Evolutionary conservation across 495 filamentous ascomycete genomes (phyloP), one percentile per base, ranked within the genome.

Genomic region (Thermothielavioides terrestris): DNA sequence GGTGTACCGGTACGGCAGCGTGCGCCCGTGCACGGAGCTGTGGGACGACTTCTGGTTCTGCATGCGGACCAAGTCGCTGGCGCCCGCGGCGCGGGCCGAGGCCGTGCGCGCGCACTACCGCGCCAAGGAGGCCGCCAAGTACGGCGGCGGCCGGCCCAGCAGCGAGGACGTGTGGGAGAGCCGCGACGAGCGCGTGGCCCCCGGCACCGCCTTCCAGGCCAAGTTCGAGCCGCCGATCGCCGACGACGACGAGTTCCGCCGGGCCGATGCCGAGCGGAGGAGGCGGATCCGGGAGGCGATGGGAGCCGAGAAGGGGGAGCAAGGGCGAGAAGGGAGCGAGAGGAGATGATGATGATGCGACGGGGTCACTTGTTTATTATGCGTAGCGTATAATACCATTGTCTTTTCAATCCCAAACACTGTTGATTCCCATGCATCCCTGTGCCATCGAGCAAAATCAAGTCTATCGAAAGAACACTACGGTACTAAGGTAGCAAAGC

Each of bases 21-120:
- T 92, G 39, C 78, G 82, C 2, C 71, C 77, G 9, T 98, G 92
- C 73, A 70, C 69, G 23, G 82, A 91, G 55, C 82, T 86, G 37
- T 94, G 89, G 86, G 74, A 81, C 55, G 84, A 91, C 64, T 96
- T 92, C 71, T 88, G 91, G 81, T 86, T 95, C 68, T 98, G 92
- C 73, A 94, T 98, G 88, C 82, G 85, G 48, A 82, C 81, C n/a
- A 77, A 79, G 68, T 56, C 63, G 35, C 66, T 75, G 63, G 35
- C 66, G 4, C 70, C 74, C 1, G 64, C 75, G 28, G 54, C 73
- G 56, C 73, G 74, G 54, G 76, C 72, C 54, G 73, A 70, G 46
- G 75, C 74, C 52, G 78, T 98, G 42, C 68, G 73, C 51, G 83
- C 79, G 34, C 78, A 84, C 64, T 89, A 94, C 65, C 74, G 75